phyloP scores from a whole-genome alignment of 495 filamentous ascomycete species.

The Xylaria castorea region DNA sequence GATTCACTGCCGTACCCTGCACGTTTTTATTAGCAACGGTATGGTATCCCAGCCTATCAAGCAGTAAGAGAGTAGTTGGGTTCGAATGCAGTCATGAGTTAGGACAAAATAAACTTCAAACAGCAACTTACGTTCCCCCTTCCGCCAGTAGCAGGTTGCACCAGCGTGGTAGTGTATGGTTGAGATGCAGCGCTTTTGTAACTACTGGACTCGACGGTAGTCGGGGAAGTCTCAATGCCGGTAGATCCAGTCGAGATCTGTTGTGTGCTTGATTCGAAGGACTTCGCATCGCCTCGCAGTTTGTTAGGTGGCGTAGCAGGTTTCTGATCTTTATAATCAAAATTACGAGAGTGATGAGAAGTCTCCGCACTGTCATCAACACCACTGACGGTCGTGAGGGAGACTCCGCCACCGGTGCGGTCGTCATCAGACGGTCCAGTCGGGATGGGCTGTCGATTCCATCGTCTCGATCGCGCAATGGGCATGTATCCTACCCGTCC shows the following conservation, averaged over 20 bases:
- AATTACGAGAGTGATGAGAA: neutral
- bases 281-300: neutral
- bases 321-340: neutral
- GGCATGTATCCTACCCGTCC: neutral
- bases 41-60: neutral
- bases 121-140: neutral
- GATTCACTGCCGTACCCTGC: neutral
- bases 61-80: neutral
- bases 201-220: neutral
- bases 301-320: neutral
- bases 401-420: constrained; percentile 12
- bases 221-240: neutral
- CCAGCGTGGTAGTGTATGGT: neutral
- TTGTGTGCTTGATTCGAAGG: neutral
- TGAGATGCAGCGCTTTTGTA: neutral
- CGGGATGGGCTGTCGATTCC: constrained; percentile 5
- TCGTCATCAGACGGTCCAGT: constrained; percentile 16
- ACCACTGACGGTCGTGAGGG: neutral
- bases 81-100: neutral
- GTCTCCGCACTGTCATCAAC: neutral
- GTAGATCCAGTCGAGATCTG: neutral
- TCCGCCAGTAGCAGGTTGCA: neutral
- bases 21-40: neutral
- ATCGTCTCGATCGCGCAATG: neutral
- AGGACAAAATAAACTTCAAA: neutral